Evolutionary conservation across 2,329 filamentous ascomycete genomes (phyloP).

Genomic region (Knoxdaviesia capensis): DNA sequence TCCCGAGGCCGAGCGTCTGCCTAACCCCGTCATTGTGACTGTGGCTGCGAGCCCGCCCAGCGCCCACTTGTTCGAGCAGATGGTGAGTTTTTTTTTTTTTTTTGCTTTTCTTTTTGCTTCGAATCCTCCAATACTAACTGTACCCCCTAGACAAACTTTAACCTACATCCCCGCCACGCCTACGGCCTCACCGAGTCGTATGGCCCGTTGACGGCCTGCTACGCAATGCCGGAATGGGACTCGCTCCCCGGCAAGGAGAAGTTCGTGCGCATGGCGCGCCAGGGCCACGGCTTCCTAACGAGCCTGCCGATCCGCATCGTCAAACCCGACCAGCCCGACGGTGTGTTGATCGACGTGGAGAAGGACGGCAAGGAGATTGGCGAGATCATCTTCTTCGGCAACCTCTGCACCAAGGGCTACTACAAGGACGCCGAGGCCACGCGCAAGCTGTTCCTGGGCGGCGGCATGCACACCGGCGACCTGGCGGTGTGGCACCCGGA

Average conservation of each 20-base stretch:
- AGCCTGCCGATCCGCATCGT: slow-evolving; percentile 65
- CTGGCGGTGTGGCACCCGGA: slow-evolving; percentile 86
- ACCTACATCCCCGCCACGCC: slow-evolving; percentile 78
- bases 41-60: slow-evolving; percentile 86
- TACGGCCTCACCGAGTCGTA: slow-evolving; percentile 85
- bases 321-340: slow-evolving; percentile 54
- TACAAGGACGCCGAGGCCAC: slow-evolving; percentile 81
- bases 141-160: slow-evolving; percentile 30
- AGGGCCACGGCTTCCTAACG: slow-evolving; percentile 80
- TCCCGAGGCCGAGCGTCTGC: slow-evolving; percentile 50
- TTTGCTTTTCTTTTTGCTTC: background rate
- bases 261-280: slow-evolving; percentile 77
- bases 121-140: slow-evolving; percentile 1
- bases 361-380: slow-evolving; percentile 28
- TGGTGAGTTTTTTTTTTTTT: slow-evolving; percentile 31
- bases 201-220: slow-evolving; percentile 87
- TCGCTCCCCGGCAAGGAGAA: slow-evolving; percentile 50
- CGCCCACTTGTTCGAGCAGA: slow-evolving; percentile 78
- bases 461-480: slow-evolving; percentile 75
- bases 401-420: slow-evolving; percentile 83
- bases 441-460: slow-evolving; percentile 67
- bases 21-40: slow-evolving; percentile 59
- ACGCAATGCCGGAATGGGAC: slow-evolving; percentile 75
- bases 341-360: slow-evolving; percentile 23
- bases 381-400: slow-evolving; percentile 63